Base-by-base conservation (phyloP, 1,139 yeast genomes). In the Geotrichum cucujoidarum region DNA sequence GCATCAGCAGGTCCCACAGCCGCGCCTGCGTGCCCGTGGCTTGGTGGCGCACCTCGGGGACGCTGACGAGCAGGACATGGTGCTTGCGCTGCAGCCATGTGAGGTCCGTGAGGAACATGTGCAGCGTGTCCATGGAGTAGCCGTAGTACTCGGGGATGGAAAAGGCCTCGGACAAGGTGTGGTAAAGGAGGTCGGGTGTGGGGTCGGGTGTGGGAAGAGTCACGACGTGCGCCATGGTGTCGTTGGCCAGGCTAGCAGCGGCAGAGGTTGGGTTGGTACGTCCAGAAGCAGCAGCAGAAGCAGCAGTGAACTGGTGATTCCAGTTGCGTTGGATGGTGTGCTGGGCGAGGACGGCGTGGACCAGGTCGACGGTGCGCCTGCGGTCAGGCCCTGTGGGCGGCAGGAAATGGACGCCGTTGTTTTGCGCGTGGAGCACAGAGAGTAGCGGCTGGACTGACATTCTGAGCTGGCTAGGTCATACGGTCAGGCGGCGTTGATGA, bases 101-200 rank as follows among this genome's bases (percentile, higher is more conserved):
- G 4, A 47, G 37, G 43, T 47, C 50, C 8, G 35, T 31, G 18
- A 47, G 47, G 30, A 49, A 49, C 13, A 27, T 21, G 24, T 37
- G 18, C 3, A 49, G 44, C 2, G 48, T 32, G 18, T 45, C 40
- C 4, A 45, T 16, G 8, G 37, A 33, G 27, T 49, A 49, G 18
- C 52, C 52, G 24, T 38, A 49, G 37, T 49, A 49, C 18, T 49
- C 52, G 2, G 52, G 52, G 4, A 49, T 42, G 20, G 36, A 25
- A 22, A 49, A 49, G 5, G 49, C 37, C 3, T 33, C 11, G 20
- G 46, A 30, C 11, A 49, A 38, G 16, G 39, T 37, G 10, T 14
- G 38, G 32, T 46, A 49, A 4, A 49, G 22, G 8, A 24, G 27
- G 27, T 6, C 27, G 10, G 18, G n/a, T 17, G 17, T 11, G 33